A percentile compares a stretch with the other conserved stretches of the same genome.
Evolutionary conservation across 2,329 filamentous ascomycete species (phyloP).

Genomic region (Raffaelea ambrosiae): DNA sequence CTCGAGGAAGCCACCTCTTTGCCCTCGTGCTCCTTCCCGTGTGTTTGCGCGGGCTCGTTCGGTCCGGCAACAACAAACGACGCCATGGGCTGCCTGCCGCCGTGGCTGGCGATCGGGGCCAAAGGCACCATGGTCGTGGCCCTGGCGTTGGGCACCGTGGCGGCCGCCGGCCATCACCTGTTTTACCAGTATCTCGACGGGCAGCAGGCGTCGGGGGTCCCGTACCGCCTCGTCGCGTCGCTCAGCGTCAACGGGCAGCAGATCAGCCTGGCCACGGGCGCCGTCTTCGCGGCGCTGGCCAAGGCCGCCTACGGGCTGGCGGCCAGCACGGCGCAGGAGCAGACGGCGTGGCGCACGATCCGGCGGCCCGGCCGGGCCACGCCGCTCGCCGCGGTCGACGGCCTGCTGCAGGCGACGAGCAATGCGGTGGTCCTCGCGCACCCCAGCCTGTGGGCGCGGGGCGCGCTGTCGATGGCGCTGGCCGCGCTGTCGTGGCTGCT

Average conservation of each 20-base stretch:
- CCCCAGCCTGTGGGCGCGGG: neutral
- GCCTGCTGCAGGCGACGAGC: neutral
- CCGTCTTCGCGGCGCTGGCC: neutral
- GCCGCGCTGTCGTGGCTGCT: neutral
- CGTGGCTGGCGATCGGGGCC: no score
- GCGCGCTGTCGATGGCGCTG: neutral
- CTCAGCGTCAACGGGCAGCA: neutral
- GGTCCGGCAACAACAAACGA: no score
- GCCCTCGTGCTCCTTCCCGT: no score
- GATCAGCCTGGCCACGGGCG: neutral
- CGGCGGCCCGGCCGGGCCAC: neutral
- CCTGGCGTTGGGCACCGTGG: neutral
- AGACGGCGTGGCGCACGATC: neutral
- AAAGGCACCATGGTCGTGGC: neutral
- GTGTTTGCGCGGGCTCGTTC: no score
- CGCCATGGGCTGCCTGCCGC: no score
- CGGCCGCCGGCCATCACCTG: neutral
- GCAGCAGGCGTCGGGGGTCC: neutral
- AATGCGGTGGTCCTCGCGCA: neutral
- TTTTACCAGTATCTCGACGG: neutral
- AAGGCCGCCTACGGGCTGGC: neutral
- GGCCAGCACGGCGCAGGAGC: neutral
- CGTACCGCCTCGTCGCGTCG: neutral
- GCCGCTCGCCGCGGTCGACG: neutral
- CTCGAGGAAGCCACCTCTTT: no score